Percentiles rank a stretch among this genome's conserved stretches.
Conservation (phyloP, 495 filamentous ascomycete species). For the Amphirosellinia nigrospora region DNA sequence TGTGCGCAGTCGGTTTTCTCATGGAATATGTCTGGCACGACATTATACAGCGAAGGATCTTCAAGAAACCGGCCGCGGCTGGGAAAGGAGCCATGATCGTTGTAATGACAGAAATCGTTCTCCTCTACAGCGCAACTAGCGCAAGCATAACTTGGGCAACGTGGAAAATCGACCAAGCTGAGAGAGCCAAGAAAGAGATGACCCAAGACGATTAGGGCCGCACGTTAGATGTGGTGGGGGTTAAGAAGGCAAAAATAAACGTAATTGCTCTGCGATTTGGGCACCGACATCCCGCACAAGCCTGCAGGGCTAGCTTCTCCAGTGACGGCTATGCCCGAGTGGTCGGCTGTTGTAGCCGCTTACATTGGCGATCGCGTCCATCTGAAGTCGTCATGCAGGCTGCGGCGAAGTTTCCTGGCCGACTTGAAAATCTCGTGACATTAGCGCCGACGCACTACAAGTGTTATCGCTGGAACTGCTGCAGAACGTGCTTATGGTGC, state of each 20-base stretch:
- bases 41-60: slow-evolving; percentile 23
- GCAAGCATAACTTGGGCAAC: slow-evolving; percentile 32
- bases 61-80: slow-evolving; percentile 26
- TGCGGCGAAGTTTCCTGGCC: slow-evolving; percentile 8
- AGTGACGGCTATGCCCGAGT: slow-evolving; percentile 6
- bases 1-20: slow-evolving; percentile 26
- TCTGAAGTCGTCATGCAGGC: slow-evolving; percentile 1
- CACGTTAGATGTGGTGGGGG: background rate
- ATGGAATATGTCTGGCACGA: slow-evolving; percentile 31
- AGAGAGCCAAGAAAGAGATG: slow-evolving; percentile 2
- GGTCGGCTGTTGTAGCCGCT: background rate
- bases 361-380: background rate
- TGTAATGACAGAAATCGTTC: slow-evolving; percentile 23
- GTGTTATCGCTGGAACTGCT: slow-evolving; percentile 17
- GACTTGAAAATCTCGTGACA: background rate
- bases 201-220: background rate
- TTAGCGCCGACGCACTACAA: background rate
- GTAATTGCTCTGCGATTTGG: slow-evolving; percentile 13
- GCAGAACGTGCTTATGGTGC: slow-evolving; percentile 32
- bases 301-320: background rate
- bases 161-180: slow-evolving; percentile 22
- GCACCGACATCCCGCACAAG: slow-evolving; percentile 14
- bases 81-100: slow-evolving; percentile 27
- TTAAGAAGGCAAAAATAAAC: slow-evolving; percentile 17
- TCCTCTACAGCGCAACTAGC: slow-evolving; percentile 20